Conservation (phyloP, 768 basidiomycete genomes). For the Mycena metata region DNA sequence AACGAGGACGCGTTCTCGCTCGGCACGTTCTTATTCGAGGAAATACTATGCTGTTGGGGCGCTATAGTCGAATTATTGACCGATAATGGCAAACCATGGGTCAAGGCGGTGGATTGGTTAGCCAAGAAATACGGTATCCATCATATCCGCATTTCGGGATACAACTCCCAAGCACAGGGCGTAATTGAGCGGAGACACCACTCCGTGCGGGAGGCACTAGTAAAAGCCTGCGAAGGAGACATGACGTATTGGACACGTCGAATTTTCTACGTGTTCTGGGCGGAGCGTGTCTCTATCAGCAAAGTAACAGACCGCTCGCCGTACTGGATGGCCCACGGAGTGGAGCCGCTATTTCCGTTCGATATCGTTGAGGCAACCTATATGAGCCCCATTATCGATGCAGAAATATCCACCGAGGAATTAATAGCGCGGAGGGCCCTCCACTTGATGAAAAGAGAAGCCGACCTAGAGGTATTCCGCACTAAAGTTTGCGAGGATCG, state of each 20-base stretch:
- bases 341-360: constrained; percentile 1
- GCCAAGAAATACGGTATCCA: background rate
- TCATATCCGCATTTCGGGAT: background rate
- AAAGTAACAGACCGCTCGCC: background rate
- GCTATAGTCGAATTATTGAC: background rate
- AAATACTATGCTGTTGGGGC: constrained; percentile 8
- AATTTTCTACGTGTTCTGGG: constrained; percentile 14
- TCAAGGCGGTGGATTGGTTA: constrained; percentile 3
- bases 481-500: too few relatives aligned
- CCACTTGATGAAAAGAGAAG: too few relatives aligned
- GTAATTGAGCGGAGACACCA: background rate
- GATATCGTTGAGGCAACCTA: constrained; percentile 1
- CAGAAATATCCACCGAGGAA: too few relatives aligned
- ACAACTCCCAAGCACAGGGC: background rate
- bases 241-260: background rate
- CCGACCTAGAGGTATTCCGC: too few relatives aligned
- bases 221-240: constrained; percentile 8
- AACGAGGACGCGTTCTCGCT: background rate
- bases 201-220: background rate
- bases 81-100: constrained; percentile 3
- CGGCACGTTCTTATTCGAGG: too few relatives aligned
- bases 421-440: too few relatives aligned
- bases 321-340: background rate
- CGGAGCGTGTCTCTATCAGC: constrained; percentile 1
- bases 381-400: background rate